phyloP scores from a whole-genome alignment of 805 yeast species.

The Saccharomycopsis lassenensis region DNA sequence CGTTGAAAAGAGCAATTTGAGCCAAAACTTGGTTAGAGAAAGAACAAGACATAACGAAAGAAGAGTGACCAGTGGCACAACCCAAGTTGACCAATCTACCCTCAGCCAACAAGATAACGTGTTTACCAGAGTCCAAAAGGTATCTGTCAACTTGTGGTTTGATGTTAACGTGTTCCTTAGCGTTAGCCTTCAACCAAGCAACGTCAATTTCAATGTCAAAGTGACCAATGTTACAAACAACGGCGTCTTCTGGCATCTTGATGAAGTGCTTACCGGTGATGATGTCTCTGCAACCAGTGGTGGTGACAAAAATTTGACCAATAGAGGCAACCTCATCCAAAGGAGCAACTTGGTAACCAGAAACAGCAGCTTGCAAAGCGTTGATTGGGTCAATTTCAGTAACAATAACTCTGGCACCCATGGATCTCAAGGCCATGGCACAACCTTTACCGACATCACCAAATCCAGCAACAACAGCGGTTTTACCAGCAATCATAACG shows the following conservation, averaged over 20 bases:
- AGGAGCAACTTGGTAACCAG: slow-evolving; percentile 94
- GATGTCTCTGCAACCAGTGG: slow-evolving; percentile 99
- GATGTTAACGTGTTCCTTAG: slow-evolving; percentile 88
- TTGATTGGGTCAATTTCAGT: slow-evolving; percentile 98
- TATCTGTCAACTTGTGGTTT: slow-evolving; percentile 99
- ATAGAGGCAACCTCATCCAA: slow-evolving; percentile 85
- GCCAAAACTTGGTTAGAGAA: slow-evolving; percentile 99
- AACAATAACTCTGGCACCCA: slow-evolving; percentile 98
- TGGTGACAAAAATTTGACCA: slow-evolving; percentile 97
- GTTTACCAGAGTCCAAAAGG: slow-evolving; percentile 81
- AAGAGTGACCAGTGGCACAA: slow-evolving; percentile 99
- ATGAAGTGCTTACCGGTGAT: slow-evolving; percentile 81
- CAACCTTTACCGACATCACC: slow-evolving; percentile 99
- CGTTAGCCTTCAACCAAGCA: slow-evolving; percentile 95
- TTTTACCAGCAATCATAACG: slow-evolving; percentile 99
- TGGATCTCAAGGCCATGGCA: slow-evolving; percentile 95
- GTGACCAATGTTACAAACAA: slow-evolving; percentile 99
- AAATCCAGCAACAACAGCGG: slow-evolving; percentile 97
- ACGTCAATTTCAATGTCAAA: slow-evolving; percentile 98
- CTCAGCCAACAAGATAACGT: slow-evolving; percentile 91
- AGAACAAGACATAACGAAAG: slow-evolving; percentile 98
- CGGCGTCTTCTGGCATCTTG: slow-evolving; percentile 97
- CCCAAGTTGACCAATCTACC: slow-evolving; percentile 99
- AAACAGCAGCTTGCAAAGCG: slow-evolving; percentile 98
- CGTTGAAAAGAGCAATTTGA: slow-evolving; percentile 94